A percentile compares a stretch with the other conserved stretches of the same genome.
Conservation (phyloP, 2,329 filamentous ascomycete species). For the Fusarium bactridioides region DNA sequence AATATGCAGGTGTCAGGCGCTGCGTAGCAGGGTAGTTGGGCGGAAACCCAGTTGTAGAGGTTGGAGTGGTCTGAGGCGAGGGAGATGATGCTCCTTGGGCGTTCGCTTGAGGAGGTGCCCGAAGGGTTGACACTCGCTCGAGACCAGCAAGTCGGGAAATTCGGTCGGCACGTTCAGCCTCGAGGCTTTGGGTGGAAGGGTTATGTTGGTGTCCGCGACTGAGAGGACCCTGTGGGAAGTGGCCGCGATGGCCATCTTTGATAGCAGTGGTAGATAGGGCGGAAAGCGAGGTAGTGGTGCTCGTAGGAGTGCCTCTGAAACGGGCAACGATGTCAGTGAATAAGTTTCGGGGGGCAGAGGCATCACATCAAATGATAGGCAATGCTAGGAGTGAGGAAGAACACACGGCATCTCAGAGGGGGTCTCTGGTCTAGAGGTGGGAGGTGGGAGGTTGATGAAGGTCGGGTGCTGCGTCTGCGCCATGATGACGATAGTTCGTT, state of each 20-base stretch:
- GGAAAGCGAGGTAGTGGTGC: slow-evolving; percentile 89
- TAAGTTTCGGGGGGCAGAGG: background rate
- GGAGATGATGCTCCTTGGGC: slow-evolving; percentile 49
- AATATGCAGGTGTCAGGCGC: slow-evolving; percentile 73
- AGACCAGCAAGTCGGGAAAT: slow-evolving; percentile 95
- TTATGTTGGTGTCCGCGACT: slow-evolving; percentile 67
- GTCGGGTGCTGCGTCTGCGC: slow-evolving; percentile 63
- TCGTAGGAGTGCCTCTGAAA: slow-evolving; percentile 87
- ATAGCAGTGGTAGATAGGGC: slow-evolving; percentile 93
- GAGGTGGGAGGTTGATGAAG: slow-evolving; percentile 84
- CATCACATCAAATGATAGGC: background rate
- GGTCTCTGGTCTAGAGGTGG: slow-evolving; percentile 82
- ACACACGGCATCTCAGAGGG: slow-evolving; percentile 90
- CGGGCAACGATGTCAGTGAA: slow-evolving; percentile 18
- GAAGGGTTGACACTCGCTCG: slow-evolving; percentile 82
- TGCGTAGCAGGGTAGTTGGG: slow-evolving; percentile 49
- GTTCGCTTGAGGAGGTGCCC: slow-evolving; percentile 55
- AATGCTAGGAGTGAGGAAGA: slow-evolving; percentile 14
- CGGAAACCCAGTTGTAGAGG: slow-evolving; percentile 56
- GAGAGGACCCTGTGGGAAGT: slow-evolving; percentile 66
- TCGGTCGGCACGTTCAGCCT: slow-evolving; percentile 91
- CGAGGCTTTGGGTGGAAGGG: slow-evolving; percentile 74
- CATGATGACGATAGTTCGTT: slow-evolving; percentile 41
- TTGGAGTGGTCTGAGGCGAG: slow-evolving; percentile 60
- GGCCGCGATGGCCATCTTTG: slow-evolving; percentile 93